These are phyloP conservation scores for Cinnamomum chago DNA, from an alignment of 164 flowering plant genomes.

Conservation along the genomic window DNA sequence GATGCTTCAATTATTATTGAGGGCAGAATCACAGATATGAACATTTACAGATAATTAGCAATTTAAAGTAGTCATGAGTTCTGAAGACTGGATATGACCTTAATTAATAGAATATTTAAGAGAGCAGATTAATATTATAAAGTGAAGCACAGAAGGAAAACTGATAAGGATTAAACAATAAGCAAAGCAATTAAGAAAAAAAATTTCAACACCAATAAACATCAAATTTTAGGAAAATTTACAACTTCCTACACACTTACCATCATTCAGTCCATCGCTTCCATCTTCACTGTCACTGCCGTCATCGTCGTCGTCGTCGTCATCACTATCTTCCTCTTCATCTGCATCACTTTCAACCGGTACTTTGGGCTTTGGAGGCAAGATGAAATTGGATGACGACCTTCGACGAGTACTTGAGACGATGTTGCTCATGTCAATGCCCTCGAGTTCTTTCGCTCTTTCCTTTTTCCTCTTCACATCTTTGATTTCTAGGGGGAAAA, in stretches of 20 bases:
- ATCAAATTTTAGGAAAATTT: background rate
- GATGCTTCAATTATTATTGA: background rate
- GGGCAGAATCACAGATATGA: background rate
- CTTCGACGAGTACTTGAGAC: constrained; percentile 75
- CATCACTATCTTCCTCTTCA: constrained; percentile 31
- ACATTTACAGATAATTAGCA: background rate
- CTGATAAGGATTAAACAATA: background rate
- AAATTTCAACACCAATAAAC: background rate
- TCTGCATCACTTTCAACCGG: constrained; percentile 41
- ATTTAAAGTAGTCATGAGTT: background rate
- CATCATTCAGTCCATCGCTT: constrained; percentile 43
- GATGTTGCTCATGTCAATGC: constrained; percentile 88
- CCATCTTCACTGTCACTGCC: constrained; percentile 28
- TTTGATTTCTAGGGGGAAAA: constrained; percentile 56
- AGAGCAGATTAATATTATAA: background rate
- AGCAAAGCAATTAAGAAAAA: background rate
- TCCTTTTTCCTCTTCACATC: constrained; percentile 71
- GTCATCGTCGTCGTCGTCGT: constrained; percentile 35
- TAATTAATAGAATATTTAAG: background rate
- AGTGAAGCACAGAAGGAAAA: background rate
- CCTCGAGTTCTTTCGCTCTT: constrained; percentile 90
- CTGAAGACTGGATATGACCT: background rate
- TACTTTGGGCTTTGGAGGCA: constrained; percentile 50
- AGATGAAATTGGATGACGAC: constrained; percentile 48
- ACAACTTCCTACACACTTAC: constrained; percentile 17